phyloP scores from a whole-genome alignment of 2,329 filamentous ascomycete species.

The Chaetomium strumarium region DNA sequence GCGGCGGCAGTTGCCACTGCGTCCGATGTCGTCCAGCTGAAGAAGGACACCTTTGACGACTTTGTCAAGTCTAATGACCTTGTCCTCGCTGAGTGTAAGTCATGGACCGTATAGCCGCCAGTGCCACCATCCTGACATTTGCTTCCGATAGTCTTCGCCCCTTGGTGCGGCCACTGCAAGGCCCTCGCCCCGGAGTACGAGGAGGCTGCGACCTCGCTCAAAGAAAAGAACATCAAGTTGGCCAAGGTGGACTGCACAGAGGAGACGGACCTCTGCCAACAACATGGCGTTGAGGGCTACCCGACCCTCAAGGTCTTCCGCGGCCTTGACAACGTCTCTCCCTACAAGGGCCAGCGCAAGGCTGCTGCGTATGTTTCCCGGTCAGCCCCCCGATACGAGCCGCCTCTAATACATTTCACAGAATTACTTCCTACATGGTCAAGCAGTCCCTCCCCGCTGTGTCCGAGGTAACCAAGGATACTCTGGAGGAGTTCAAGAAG shows the following conservation, averaged over 20 bases:
- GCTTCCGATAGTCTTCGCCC: conserved; percentile 67
- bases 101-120: conserved; percentile 14
- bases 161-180: conserved; percentile 98
- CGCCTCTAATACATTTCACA: conserved; percentile 26
- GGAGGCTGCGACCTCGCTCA: conserved; percentile 74
- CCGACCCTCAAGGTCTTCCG: conserved; percentile 99
- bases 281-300: conserved; percentile 91
- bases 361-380: conserved; percentile 56
- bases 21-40: conserved; percentile 81
- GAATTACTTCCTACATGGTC: conserved; percentile 83
- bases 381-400: background rate
- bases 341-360: conserved; percentile 88
- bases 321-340: conserved; percentile 69
- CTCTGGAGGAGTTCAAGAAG: conserved; percentile 92
- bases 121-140: conserved; percentile 5
- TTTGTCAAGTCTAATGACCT: conserved; percentile 84
- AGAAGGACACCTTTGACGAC: conserved; percentile 76
- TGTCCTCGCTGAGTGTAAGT: conserved; percentile 87
- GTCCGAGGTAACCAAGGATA: conserved; percentile 73
- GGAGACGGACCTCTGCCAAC: conserved; percentile 84
- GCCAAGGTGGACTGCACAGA: conserved; percentile 94
- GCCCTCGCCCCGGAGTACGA: conserved; percentile 91
- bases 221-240: conserved; percentile 81
- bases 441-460: conserved; percentile 96
- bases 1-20: conserved; percentile 54